phyloP scores from a whole-genome alignment of 202 grass and related monocot species.

The Schoenoplectus triqueter region DNA sequence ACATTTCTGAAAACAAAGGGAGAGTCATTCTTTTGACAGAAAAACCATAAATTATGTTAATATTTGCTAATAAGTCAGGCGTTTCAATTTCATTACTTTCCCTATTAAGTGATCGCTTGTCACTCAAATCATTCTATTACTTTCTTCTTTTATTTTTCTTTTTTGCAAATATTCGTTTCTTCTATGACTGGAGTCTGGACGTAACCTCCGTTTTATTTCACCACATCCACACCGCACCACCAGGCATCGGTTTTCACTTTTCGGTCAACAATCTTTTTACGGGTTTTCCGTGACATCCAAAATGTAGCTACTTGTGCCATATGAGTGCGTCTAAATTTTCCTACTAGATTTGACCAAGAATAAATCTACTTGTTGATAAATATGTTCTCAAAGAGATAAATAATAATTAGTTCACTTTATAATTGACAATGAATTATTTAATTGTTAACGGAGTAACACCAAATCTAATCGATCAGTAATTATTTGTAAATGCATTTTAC shows the following conservation, averaged over 20 bases:
- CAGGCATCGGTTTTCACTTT: too few species aligned
- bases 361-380: neutral
- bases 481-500: neutral
- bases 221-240: too few species aligned
- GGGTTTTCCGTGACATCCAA: neutral
- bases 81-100: too few species aligned
- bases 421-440: neutral
- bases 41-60: too few species aligned
- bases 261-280: neutral
- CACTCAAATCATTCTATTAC: neutral
- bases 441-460: neutral
- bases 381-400: neutral
- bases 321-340: neutral
- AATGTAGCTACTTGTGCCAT: neutral
- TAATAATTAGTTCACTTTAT: neutral
- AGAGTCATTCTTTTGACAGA: too few species aligned
- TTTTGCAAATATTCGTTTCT: too few species aligned
- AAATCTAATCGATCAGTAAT: neutral
- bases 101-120: neutral
- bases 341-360: neutral
- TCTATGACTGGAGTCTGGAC: too few species aligned
- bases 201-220: neutral
- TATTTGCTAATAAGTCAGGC: too few species aligned
- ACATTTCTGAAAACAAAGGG: too few species aligned
- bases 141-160: too few species aligned